Evolutionary conservation across 192 early-diverging fungal species (phyloP).

Genomic region (Pilaira anomala): DNA sequence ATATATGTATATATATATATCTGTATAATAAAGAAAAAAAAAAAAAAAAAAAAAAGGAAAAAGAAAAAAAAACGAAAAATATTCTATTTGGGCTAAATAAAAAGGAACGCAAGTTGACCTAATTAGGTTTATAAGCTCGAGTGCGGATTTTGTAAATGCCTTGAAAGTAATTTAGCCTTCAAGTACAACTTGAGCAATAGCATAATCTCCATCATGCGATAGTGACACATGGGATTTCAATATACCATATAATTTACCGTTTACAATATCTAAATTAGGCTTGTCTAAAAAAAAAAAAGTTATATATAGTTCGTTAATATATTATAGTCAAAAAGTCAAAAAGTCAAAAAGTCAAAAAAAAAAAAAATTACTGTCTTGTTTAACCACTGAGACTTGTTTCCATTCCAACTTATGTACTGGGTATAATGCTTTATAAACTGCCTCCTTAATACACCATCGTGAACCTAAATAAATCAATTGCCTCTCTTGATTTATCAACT

Average conservation of each 20-base stretch:
- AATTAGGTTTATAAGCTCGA: constrained; percentile 17
- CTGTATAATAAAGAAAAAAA: too few species aligned
- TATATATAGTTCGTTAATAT: neutral
- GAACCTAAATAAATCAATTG: neutral
- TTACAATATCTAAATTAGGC: constrained; percentile 37
- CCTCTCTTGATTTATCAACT: neutral
- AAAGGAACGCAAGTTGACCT: constrained; percentile 17
- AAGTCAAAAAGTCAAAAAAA: neutral
- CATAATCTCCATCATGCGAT: constrained; percentile 82
- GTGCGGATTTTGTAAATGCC: constrained; percentile 2
- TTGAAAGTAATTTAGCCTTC: constrained; percentile 36
- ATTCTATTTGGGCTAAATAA: constrained; percentile 1
- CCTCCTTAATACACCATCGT: constrained; percentile 75
- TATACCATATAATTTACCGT: constrained; percentile 36
- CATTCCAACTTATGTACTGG: constrained; percentile 54
- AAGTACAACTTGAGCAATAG: constrained; percentile 63
- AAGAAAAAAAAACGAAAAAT: constrained; percentile 6
- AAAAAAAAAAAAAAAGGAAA: constrained; percentile 5
- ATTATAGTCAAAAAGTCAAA: too few species aligned
- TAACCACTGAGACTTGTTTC: constrained; percentile 60
- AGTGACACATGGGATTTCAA: constrained; percentile 52
- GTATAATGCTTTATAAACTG: constrained; percentile 69
- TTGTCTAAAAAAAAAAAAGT: constrained; percentile 36
- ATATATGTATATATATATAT: neutral
- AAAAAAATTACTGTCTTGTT: constrained; percentile 42